Conservation (phyloP, 345 rosid species). For the Aquilaria yunnanensis region DNA sequence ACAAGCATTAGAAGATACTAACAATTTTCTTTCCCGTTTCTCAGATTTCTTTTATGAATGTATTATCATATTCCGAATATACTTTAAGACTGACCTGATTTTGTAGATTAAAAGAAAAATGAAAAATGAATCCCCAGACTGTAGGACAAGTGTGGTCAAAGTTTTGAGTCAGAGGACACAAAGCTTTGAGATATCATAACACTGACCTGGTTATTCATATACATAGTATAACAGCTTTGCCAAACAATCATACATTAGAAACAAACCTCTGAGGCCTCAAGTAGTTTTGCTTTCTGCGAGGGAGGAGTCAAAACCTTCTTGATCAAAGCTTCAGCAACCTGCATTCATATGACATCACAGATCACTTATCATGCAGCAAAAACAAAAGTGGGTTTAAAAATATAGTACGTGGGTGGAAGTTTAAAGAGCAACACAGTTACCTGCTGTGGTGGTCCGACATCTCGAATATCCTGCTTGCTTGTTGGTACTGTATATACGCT, state of each 20-base stretch:
- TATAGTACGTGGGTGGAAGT: no score
- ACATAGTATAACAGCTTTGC: not conserved
- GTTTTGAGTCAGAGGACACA: no score
- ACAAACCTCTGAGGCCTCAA: conserved; percentile 67
- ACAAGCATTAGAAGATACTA: not conserved
- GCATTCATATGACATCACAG: conserved; percentile 16
- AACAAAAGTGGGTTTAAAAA: no score
- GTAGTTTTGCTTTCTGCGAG: conserved; percentile 68
- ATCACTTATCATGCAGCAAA: not conserved
- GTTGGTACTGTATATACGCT: conserved; percentile 68
- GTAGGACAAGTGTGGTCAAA: no score
- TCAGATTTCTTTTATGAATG: no score
- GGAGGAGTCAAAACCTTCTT: conserved; percentile 81
- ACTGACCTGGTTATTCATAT: no score
- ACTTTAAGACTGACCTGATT: no score
- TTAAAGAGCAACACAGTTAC: conserved; percentile 20
- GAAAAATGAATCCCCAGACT: no score
- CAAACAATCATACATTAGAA: not conserved
- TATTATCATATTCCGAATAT: no score
- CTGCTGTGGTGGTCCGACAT: conserved; percentile 82
- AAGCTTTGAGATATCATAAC: no score
- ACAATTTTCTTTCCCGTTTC: no score
- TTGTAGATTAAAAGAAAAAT: no score
- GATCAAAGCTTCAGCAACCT: conserved; percentile 84
- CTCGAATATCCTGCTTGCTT: conserved; percentile 64